A percentile compares a stretch with the other conserved stretches of the same genome.
These are phyloP conservation scores for Corchorus capsularis DNA, from an alignment of 345 rosid species.

Conservation along the genomic window DNA sequence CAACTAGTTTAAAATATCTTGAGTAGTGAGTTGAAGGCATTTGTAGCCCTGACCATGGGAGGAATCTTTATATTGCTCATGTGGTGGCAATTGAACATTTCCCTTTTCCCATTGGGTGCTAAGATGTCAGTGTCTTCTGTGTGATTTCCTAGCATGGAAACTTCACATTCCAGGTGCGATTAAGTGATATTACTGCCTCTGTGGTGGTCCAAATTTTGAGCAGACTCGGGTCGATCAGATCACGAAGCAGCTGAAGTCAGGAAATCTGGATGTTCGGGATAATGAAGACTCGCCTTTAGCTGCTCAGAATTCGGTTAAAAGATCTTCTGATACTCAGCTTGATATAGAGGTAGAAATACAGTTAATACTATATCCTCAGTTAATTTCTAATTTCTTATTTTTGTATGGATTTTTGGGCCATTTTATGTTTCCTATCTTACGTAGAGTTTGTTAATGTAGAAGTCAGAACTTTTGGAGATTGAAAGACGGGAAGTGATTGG, in stretches of 20 bases:
- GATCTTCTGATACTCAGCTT: constrained; percentile 30
- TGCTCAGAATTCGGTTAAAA: constrained; percentile 35
- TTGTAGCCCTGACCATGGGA: constrained; percentile 41
- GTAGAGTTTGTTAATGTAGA: constrained; percentile 44
- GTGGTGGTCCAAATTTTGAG: constrained; percentile 64
- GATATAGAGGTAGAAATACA: constrained; percentile 43
- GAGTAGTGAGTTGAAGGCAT: constrained; percentile 35
- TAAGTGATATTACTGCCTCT: constrained; percentile 67
- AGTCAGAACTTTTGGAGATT: constrained; percentile 57
- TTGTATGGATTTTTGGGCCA: neutral
- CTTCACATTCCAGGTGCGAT: constrained; percentile 67
- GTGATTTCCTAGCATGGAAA: constrained; percentile 61
- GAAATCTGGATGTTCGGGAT: constrained; percentile 47
- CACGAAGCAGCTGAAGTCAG: constrained; percentile 54
- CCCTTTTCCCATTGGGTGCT: constrained; percentile 45
- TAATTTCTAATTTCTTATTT: constrained; percentile 12
- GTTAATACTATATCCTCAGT: constrained; percentile 12
- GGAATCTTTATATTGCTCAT: constrained; percentile 38
- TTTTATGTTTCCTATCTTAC: constrained; percentile 11
- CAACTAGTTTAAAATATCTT: constrained; percentile 5
- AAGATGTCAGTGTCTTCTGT: constrained; percentile 44
- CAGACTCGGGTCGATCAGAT: constrained; percentile 96
- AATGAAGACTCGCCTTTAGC: constrained; percentile 29
- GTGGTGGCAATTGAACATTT: constrained; percentile 41
- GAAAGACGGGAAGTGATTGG: constrained; percentile 84